Evolutionary conservation across 495 filamentous ascomycete species (phyloP).

Genomic region (Neurospora tetrasperma): DNA sequence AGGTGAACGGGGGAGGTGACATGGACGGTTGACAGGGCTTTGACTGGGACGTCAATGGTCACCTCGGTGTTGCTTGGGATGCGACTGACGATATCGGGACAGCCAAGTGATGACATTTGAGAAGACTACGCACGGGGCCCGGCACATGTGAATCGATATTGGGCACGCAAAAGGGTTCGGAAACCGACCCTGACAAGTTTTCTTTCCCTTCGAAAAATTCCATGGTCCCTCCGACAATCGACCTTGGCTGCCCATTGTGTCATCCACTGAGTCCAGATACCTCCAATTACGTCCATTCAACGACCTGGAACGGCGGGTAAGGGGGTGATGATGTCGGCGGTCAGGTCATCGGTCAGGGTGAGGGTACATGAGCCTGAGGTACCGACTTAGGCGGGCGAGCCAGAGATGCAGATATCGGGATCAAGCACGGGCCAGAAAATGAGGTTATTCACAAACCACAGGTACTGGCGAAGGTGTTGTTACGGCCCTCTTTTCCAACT

Average conservation of each 20-base stretch:
- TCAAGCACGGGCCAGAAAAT: background rate
- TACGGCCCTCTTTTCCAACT: background rate
- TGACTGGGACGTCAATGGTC: background rate
- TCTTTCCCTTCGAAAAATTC: background rate
- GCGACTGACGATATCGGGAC: background rate
- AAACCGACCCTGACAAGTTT: background rate
- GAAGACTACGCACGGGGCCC: background rate
- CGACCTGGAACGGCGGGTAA: background rate
- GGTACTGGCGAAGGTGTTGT: background rate
- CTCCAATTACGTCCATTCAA: background rate
- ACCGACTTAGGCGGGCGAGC: background rate
- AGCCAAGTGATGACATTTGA: background rate
- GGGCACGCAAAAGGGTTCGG: background rate
- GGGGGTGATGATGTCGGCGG: background rate
- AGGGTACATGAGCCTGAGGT: background rate
- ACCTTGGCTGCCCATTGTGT: background rate
- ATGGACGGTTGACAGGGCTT: background rate
- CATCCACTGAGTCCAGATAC: background rate
- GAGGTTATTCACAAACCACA: background rate
- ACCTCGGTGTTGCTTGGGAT: background rate
- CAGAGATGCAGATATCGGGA: background rate
- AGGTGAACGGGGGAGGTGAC: background rate
- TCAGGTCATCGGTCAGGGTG: background rate
- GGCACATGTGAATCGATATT: background rate
- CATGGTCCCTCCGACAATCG: background rate